Percentiles rank a stretch among this genome's conserved stretches.
phyloP scores from a whole-genome alignment of 805 yeast genomes.

The Hemisphaericaspora nanyangensis region DNA sequence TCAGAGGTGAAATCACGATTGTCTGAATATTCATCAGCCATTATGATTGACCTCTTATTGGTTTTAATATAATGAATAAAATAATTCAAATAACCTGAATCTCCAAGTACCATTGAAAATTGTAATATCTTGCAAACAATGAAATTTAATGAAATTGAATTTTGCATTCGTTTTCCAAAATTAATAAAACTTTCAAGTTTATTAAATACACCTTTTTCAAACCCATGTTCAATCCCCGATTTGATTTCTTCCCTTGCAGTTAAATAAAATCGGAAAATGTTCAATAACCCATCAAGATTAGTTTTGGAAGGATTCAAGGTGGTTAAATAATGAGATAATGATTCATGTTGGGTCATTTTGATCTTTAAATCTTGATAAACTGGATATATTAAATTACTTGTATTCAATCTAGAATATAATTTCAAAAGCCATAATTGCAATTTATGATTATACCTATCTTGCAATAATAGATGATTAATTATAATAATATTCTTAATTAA shows the following conservation, averaged over 20 bases:
- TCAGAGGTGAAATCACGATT: conserved; percentile 58
- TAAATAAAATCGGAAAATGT: conserved; percentile 47
- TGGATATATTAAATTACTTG: conserved; percentile 43
- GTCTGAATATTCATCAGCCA: conserved; percentile 31
- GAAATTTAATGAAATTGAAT: conserved; percentile 47
- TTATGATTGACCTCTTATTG: conserved; percentile 10
- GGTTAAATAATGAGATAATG: conserved; percentile 47
- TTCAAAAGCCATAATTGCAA: conserved; percentile 67
- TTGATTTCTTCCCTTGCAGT: conserved; percentile 51
- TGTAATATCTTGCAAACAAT: conserved; percentile 30
- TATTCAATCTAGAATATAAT: conserved; percentile 57
- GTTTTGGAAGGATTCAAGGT: conserved; percentile 41
- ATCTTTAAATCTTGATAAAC: conserved; percentile 57
- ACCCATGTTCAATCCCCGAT: conserved; percentile 47
- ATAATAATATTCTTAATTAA: conserved; percentile 43
- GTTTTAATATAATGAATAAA: conserved; percentile 18
- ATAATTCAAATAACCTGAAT: conserved; percentile 26
- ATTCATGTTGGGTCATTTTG: conserved; percentile 74
- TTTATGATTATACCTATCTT: conserved; percentile 72
- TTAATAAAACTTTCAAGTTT: conserved; percentile 66
- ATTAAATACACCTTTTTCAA: conserved; percentile 56
- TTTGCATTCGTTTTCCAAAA: conserved; percentile 48
- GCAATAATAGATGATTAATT: conserved; percentile 51
- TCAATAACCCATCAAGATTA: conserved; percentile 29
- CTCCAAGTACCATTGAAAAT: conserved; percentile 27